phyloP scores from a whole-genome alignment of 2,329 filamentous ascomycete genomes.

The Malbranchea cinnamomea region DNA sequence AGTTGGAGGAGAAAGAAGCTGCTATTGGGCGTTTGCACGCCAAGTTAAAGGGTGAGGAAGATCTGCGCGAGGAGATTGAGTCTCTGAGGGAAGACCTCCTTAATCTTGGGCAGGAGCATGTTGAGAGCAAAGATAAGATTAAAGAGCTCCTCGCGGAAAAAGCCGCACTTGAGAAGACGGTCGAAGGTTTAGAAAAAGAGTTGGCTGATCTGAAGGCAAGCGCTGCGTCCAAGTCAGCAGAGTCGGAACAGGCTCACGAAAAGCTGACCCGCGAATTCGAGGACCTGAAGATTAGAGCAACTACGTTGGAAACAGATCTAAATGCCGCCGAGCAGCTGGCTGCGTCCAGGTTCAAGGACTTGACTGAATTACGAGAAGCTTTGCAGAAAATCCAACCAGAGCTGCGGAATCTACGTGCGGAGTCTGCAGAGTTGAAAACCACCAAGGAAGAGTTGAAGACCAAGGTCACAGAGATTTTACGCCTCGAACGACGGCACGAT shows the following conservation, averaged over 20 bases:
- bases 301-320: slow-evolving; percentile 64
- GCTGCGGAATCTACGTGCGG: slow-evolving; percentile 60
- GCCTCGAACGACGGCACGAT: slow-evolving; percentile 68
- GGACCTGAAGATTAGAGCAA: slow-evolving; percentile 54
- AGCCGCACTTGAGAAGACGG: slow-evolving; percentile 45
- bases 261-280: slow-evolving; percentile 52
- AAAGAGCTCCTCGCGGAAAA: slow-evolving; percentile 59
- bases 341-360: slow-evolving; percentile 73
- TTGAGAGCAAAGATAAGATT: slow-evolving; percentile 62
- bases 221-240: slow-evolving; percentile 31
- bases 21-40: slow-evolving; percentile 57
- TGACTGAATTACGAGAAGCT: slow-evolving; percentile 64
- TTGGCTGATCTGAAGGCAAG: slow-evolving; percentile 41
- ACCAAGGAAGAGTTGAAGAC: slow-evolving; percentile 59
- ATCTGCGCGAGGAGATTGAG: slow-evolving; percentile 73
- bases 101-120: slow-evolving; percentile 66
- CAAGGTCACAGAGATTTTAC: slow-evolving; percentile 49
- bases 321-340: slow-evolving; percentile 76
- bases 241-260: slow-evolving; percentile 35
- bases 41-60: slow-evolving; percentile 61
- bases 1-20: slow-evolving; percentile 44
- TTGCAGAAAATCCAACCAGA: slow-evolving; percentile 79
- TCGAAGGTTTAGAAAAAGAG: slow-evolving; percentile 57
- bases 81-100: slow-evolving; percentile 66
- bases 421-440: slow-evolving; percentile 58